Percentiles rank a stretch among this genome's conserved stretches.
Conservation (phyloP, 768 basidiomycete genomes). For the Coprinellus micaceus region DNA sequence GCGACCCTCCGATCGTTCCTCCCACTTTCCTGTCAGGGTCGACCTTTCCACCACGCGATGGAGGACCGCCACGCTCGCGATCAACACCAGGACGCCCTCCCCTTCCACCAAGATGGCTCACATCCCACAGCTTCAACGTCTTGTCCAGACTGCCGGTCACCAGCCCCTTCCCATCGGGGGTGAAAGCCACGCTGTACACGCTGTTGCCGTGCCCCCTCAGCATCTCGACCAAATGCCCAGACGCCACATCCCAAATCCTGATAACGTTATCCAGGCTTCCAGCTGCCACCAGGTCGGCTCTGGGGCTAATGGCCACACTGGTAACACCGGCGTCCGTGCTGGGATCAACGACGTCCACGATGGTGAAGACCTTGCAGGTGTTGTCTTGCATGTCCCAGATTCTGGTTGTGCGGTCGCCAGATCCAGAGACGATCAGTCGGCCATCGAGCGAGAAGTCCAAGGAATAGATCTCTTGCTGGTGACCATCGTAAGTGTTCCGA, state of each 20-base stretch:
- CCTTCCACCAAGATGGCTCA: conserved; percentile 51
- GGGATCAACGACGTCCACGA: conserved; percentile 49
- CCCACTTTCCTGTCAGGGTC: not conserved
- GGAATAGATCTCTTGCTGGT: conserved; percentile 91
- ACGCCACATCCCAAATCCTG: conserved; percentile 74
- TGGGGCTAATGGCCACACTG: conserved; percentile 74
- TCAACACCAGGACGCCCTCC: conserved; percentile 2
- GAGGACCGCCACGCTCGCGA: conserved; percentile 26
- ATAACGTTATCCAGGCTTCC: conserved; percentile 75
- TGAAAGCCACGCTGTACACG: conserved; percentile 89
- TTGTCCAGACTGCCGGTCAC: conserved; percentile 91
- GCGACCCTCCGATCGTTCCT: conserved; percentile 9
- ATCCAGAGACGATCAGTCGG: conserved; percentile 82
- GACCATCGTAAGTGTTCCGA: conserved; percentile 79
- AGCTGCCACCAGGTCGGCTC: conserved; percentile 61
- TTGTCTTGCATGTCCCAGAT: conserved; percentile 44
- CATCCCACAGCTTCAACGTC: conserved; percentile 86
- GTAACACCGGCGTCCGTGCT: conserved; percentile 64
- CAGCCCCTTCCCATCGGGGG: conserved; percentile 85
- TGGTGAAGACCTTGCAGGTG: conserved; percentile 42
- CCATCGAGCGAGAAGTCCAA: conserved; percentile 90
- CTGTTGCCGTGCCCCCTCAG: conserved; percentile 78
- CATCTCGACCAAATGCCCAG: conserved; percentile 65
- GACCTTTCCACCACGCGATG: conserved; percentile 41
- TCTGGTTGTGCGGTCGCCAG: conserved; percentile 59